These are phyloP conservation scores for Taxawa tesnikishii DNA, from an alignment of 2,329 filamentous ascomycete genomes.

Conservation along the genomic window DNA sequence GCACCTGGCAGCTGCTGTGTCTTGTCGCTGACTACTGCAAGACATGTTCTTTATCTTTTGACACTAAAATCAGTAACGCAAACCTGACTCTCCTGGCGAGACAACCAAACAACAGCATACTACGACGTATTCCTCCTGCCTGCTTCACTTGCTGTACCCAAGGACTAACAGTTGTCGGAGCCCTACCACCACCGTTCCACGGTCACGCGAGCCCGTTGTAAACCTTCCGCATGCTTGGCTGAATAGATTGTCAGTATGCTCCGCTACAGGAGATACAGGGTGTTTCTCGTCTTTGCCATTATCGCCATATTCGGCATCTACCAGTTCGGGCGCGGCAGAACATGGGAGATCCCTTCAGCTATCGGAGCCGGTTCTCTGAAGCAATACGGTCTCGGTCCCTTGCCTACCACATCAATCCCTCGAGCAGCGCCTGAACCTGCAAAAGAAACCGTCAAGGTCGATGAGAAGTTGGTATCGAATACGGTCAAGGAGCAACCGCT, in stretches of 20 bases:
- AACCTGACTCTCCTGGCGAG: no score
- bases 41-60: no score
- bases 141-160: no score
- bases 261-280: constrained; percentile 48
- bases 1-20: no score
- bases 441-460: neutral
- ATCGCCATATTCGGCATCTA: constrained; percentile 43
- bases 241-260: constrained; percentile 43
- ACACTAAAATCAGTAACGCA: no score
- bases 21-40: no score
- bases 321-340: constrained; percentile 28
- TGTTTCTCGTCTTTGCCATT: constrained; percentile 45
- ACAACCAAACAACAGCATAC: no score
- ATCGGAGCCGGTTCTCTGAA: constrained; percentile 8
- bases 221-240: no score
- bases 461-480: neutral
- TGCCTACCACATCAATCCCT: neutral
- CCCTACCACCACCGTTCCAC: no score
- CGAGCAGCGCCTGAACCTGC: neutral
- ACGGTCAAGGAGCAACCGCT: neutral
- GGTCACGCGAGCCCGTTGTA: no score
- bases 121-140: no score
- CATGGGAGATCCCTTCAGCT: constrained; percentile 6
- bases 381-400: neutral
- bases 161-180: no score